Percentiles rank a stretch among this genome's conserved stretches.
phyloP scores from a whole-genome alignment of 192 early-diverging fungal species.

The Geosiphon pyriformis region DNA sequence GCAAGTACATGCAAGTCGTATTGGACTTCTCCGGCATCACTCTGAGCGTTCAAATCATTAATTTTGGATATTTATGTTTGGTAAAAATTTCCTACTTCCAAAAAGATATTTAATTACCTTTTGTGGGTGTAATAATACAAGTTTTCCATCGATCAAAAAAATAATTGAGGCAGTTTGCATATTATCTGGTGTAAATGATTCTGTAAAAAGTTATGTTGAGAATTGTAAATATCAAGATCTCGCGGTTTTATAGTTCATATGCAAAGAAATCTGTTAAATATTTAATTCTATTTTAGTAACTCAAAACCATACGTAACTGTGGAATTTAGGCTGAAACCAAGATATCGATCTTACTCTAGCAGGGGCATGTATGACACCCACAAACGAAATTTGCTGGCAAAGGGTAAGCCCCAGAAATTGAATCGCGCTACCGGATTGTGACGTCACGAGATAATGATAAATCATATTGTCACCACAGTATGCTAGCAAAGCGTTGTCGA shows the following conservation, averaged over 20 bases:
- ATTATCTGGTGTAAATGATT: slow-evolving; percentile 32
- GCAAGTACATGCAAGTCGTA: slow-evolving; percentile 47
- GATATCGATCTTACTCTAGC: slow-evolving; percentile 46
- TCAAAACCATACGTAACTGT: slow-evolving; percentile 24
- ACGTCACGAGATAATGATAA: slow-evolving; percentile 25
- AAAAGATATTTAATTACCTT: too few relatives aligned
- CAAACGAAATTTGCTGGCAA: slow-evolving; percentile 47
- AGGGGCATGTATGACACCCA: slow-evolving; percentile 43
- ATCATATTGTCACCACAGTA: slow-evolving; percentile 47
- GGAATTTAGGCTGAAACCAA: slow-evolving; percentile 35
- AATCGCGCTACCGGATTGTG: slow-evolving; percentile 9
- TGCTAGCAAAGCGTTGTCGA: slow-evolving; percentile 20
- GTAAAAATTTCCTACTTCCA: too few relatives aligned
- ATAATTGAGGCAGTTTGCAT: slow-evolving; percentile 55
- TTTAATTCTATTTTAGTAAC: neutral
- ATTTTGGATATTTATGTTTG: too few relatives aligned
- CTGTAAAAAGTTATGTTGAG: too few relatives aligned
- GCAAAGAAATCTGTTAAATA: neutral
- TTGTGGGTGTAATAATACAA: slow-evolving; percentile 57
- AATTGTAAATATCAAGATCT: too few relatives aligned
- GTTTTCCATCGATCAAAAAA: slow-evolving; percentile 60
- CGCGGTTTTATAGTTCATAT: too few relatives aligned
- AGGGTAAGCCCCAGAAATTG: slow-evolving; percentile 29
- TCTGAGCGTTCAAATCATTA: too few relatives aligned
- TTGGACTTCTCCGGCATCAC: slow-evolving; percentile 38